Evolutionary conservation across 2,329 filamentous ascomycete genomes (phyloP).

Genomic region (Herpotrichia juniperi): DNA sequence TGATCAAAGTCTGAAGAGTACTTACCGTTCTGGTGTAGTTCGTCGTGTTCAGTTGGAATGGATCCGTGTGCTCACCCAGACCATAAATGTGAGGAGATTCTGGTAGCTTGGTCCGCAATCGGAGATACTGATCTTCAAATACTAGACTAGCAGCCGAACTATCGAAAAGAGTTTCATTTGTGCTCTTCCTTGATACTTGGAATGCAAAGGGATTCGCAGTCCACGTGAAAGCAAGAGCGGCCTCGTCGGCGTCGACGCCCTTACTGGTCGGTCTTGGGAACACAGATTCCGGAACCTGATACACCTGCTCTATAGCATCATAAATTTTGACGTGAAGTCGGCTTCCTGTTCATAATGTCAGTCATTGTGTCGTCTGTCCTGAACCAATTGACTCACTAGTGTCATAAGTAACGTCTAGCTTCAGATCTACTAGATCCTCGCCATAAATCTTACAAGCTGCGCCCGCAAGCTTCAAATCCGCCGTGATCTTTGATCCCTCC

Average conservation of each 20-base stretch:
- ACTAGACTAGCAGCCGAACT: constrained; percentile 70
- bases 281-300: constrained; percentile 74
- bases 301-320: constrained; percentile 72
- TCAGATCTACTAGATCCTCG: constrained; percentile 61
- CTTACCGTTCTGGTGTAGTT: too few species aligned
- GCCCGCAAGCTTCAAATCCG: constrained; percentile 73
- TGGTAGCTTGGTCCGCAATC: constrained; percentile 73
- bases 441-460: constrained; percentile 67
- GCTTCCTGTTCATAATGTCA: constrained; percentile 55
- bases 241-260: constrained; percentile 36
- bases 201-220: constrained; percentile 70
- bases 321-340: constrained; percentile 79
- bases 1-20: too few species aligned
- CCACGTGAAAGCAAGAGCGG: constrained; percentile 61
- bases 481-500: constrained; percentile 65
- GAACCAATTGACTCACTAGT: constrained; percentile 52
- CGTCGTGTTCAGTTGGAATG: constrained; percentile 68
- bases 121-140: constrained; percentile 80
- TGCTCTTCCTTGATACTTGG: constrained; percentile 64
- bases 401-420: constrained; percentile 66
- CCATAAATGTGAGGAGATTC: constrained; percentile 75
- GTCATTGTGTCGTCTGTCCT: constrained; percentile 1
- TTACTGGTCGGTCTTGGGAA: constrained; percentile 64
- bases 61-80: constrained; percentile 77
- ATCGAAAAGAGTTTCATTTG: constrained; percentile 69